Conservation (phyloP, 805 yeast genomes). For the Metschnikowia colocasiae region DNA sequence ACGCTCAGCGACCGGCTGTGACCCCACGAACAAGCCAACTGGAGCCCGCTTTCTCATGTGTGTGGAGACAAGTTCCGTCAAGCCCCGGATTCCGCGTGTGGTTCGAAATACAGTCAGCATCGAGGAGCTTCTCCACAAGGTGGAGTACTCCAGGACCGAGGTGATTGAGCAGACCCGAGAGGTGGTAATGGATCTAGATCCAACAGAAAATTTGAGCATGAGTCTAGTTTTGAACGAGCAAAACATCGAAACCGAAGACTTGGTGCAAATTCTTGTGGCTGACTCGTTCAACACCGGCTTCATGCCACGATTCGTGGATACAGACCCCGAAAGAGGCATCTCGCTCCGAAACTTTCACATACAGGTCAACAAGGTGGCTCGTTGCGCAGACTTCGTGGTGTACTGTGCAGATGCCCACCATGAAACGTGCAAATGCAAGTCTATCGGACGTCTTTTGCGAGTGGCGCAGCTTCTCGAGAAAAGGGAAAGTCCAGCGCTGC, state of each 20-base stretch:
- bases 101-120: conserved; percentile 55
- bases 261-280: conserved; percentile 26
- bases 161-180: conserved; percentile 7
- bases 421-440: conserved; percentile 8
- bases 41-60: conserved; percentile 41
- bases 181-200: conserved; percentile 1
- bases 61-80: conserved; percentile 14
- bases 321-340: conserved; percentile 71
- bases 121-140: conserved; percentile 49
- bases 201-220: not conserved
- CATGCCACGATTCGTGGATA: conserved; percentile 51
- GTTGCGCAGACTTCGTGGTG: conserved; percentile 71
- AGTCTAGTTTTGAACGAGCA: not conserved
- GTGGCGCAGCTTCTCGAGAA: conserved; percentile 32
- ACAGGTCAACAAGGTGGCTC: conserved; percentile 77
- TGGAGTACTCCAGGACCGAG: conserved; percentile 41
- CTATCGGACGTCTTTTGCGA: conserved; percentile 34
- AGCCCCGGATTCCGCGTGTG: conserved; percentile 15
- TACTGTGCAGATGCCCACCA: conserved; percentile 35
- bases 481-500: not conserved
- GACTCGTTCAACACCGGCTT: conserved; percentile 44
- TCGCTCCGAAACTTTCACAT: conserved; percentile 80
- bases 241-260: conserved; percentile 5
- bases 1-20: conserved; percentile 7
- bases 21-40: conserved; percentile 21